Evolutionary conservation across 2,329 filamentous ascomycete species (phyloP), one percentile per base, ranked within the genome.

Genomic region (Mycosphaerella sp.): DNA sequence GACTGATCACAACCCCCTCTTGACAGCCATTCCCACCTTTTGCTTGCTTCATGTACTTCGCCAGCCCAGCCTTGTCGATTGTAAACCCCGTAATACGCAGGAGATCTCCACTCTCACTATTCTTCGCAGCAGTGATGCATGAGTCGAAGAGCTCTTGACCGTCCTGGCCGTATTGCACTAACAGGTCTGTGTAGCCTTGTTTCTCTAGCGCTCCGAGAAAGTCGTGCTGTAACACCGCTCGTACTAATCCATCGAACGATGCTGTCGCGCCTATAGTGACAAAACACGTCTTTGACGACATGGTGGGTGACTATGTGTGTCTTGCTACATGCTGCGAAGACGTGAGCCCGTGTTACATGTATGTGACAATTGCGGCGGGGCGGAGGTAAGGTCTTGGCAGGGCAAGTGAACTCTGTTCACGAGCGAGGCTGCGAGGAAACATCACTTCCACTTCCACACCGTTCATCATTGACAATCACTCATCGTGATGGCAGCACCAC

Each of bases 231-330:
- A 94, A 72, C 9, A 85, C 79, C 28, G 84, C 79, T 39, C 77
- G 71, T 50, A 95, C 78, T 2, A 98, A 79, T 6, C 76, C 70
- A 46, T 78, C 75, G 70, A 98, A 98, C 16, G 85, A 80, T 13
- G 90, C 89, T 0, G 91, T 98, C 5, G 93, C 91, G 50, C 93
- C 93, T 27, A 95, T 86, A 0, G 93, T 97, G 49, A 96, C 85
- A 59, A 98, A 87, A 66, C 87, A 93, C 47, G 73, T 73, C 56
- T 74, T 75, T 1, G 41, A 42, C n/a, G 52, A 10, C 57, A 59
- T 59, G 45, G 35, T 36, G 13, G 6, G 12, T 32, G 34, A 41
- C 40, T 14, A 12, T 10, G 21, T 14, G 12, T 44, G 42, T 30
- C 16, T 21, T 10, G 39, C 50, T 56, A 56, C 56, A 57, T 56